A percentile compares a stretch with the other conserved stretches of the same genome.
phyloP scores from a whole-genome alignment of 805 yeast genomes.

The Candida patagonica region DNA sequence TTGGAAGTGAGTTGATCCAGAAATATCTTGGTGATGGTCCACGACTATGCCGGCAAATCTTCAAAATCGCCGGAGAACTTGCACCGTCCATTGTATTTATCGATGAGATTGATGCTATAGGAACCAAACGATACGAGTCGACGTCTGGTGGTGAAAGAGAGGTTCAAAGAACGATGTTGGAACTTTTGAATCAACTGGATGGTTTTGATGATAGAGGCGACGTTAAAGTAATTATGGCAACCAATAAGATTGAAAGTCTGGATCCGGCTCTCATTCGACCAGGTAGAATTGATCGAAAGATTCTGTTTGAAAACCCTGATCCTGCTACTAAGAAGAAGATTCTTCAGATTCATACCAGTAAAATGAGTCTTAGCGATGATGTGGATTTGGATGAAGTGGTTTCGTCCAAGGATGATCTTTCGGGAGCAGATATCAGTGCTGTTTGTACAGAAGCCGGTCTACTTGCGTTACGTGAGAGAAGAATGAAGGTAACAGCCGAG shows the following conservation, averaged over 20 bases:
- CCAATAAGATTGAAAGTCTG: slow-evolving; percentile 85
- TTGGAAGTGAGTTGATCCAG: slow-evolving; percentile 94
- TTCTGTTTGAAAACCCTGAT: slow-evolving; percentile 92
- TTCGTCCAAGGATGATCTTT: slow-evolving; percentile 82
- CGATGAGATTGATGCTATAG: slow-evolving; percentile 98
- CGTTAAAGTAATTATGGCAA: slow-evolving; percentile 96
- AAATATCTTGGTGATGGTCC: slow-evolving; percentile 98
- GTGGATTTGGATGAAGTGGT: slow-evolving; percentile 86
- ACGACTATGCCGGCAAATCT: slow-evolving; percentile 82
- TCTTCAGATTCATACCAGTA: slow-evolving; percentile 81
- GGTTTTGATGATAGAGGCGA: slow-evolving; percentile 97
- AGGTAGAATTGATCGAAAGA: slow-evolving; percentile 94
- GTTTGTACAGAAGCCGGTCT: slow-evolving; percentile 96
- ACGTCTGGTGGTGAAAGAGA: slow-evolving; percentile 94
- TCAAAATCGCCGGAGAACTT: slow-evolving; percentile 92
- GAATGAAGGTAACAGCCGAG: slow-evolving; percentile 94
- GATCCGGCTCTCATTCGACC: slow-evolving; percentile 97
- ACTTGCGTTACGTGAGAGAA: slow-evolving; percentile 88
- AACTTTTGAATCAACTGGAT: slow-evolving; percentile 86
- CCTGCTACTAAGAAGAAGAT: slow-evolving; percentile 88
- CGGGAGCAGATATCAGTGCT: slow-evolving; percentile 97
- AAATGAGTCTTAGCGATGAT: slow-evolving; percentile 83
- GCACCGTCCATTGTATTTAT: slow-evolving; percentile 98
- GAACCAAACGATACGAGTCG: slow-evolving; percentile 91
- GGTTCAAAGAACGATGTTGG: slow-evolving; percentile 96